Conservation (phyloP, 495 filamentous ascomycete genomes). For the Tuber brumale region DNA sequence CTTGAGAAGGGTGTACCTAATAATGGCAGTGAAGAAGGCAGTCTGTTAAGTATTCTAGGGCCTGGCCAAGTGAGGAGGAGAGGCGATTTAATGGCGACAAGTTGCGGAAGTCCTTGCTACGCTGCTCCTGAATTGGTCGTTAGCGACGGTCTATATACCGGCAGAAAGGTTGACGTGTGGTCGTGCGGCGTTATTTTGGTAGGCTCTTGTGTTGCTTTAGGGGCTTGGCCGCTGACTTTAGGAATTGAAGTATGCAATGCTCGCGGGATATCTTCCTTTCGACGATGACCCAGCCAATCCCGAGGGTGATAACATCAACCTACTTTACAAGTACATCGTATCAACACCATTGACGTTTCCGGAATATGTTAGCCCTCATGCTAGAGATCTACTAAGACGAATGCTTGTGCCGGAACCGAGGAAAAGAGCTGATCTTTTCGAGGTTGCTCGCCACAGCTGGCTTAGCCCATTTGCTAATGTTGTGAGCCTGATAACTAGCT, state of each 20-base stretch:
- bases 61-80: conserved; percentile 46
- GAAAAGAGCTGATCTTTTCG: conserved; percentile 91
- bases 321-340: conserved; percentile 98
- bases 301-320: conserved; percentile 98
- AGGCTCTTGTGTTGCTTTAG: conserved; percentile 44
- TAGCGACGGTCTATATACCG: conserved; percentile 94
- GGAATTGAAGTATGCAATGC: conserved; percentile 80
- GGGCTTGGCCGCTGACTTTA: conserved; percentile 7
- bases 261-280: conserved; percentile 97
- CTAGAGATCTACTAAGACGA: conserved; percentile 80
- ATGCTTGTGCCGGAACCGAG: conserved; percentile 95
- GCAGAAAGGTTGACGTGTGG: conserved; percentile 97
- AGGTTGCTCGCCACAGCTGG: conserved; percentile 97
- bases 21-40: conserved; percentile 30
- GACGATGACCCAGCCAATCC: conserved; percentile 98
- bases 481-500: conserved; percentile 92
- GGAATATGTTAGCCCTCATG: conserved; percentile 97
- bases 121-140: conserved; percentile 96
- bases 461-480: conserved; percentile 91
- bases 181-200: conserved; percentile 98
- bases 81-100: conserved; percentile 76
- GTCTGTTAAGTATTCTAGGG: conserved; percentile 39
- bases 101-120: conserved; percentile 83
- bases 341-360: conserved; percentile 95
- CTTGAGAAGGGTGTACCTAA: conserved; percentile 42